phyloP scores from a whole-genome alignment of 2,329 filamentous ascomycete genomes.

The Trichoderma harzianum region DNA sequence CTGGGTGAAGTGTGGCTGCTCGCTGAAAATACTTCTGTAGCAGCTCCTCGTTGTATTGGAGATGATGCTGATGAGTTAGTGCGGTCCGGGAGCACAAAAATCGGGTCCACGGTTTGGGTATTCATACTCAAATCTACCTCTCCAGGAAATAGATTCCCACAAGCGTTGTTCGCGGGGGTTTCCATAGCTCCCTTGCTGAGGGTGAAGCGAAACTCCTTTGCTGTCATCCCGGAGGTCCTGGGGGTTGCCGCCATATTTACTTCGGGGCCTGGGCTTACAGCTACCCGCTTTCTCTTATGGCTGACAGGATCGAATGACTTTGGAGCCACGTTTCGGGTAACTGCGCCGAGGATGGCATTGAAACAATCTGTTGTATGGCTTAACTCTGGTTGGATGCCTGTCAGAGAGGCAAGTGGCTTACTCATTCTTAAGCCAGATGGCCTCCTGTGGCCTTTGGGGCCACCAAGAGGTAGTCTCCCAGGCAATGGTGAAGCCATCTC shows the following conservation, averaged over 20 bases:
- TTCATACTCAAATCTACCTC: not conserved
- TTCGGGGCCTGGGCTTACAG: constrained; percentile 27
- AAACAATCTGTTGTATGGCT: constrained; percentile 27
- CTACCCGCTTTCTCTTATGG: constrained; percentile 34
- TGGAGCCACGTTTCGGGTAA: constrained; percentile 29
- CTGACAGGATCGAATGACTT: constrained; percentile 20
- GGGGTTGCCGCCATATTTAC: not conserved
- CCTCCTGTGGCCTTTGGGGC: constrained; percentile 21
- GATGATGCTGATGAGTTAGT: constrained; percentile 35
- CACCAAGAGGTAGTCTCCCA: constrained; percentile 40
- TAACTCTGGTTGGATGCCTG: not conserved
- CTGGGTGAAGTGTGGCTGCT: constrained; percentile 33
- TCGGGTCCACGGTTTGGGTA: not conserved
- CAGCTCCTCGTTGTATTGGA: constrained; percentile 25
- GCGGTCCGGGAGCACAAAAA: constrained; percentile 30
- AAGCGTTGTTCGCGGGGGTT: not conserved
- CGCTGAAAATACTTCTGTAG: constrained; percentile 24
- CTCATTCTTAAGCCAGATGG: constrained; percentile 14
- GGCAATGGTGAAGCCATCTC: constrained; percentile 42
- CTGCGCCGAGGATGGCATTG: constrained; percentile 33
- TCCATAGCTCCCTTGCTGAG: not conserved
- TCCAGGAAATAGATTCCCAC: not conserved
- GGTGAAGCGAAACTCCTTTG: not conserved
- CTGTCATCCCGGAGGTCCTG: not conserved
- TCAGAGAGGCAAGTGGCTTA: constrained; percentile 6